Percentiles rank a stretch among this genome's conserved stretches.
These are phyloP conservation scores for Elsinoe batatas DNA, from an alignment of 2,329 filamentous ascomycete species.

Conservation along the genomic window DNA sequence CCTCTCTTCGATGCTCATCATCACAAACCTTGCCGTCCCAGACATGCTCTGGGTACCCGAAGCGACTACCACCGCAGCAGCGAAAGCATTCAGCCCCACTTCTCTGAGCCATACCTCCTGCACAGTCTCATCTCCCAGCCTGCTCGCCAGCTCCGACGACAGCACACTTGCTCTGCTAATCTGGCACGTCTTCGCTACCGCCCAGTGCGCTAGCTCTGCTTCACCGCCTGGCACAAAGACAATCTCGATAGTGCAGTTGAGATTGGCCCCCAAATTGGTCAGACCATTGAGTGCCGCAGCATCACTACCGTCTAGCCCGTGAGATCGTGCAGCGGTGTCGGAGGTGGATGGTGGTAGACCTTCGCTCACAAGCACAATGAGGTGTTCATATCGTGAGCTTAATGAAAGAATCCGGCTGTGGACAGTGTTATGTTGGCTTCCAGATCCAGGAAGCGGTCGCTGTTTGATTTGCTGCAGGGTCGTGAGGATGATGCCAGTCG, in stretches of 20 bases:
- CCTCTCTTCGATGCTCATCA: slow-evolving; percentile 45
- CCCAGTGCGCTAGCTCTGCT: slow-evolving; percentile 26
- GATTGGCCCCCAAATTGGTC: slow-evolving; percentile 34
- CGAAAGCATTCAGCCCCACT: slow-evolving; percentile 60
- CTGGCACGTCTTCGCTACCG: slow-evolving; percentile 35
- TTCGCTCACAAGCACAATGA: slow-evolving; percentile 58
- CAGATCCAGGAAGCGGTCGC: slow-evolving; percentile 55
- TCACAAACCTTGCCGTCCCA: slow-evolving; percentile 47
- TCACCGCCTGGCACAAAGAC: slow-evolving; percentile 36
- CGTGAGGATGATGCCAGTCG: slow-evolving; percentile 59
- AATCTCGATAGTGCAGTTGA: slow-evolving; percentile 31
- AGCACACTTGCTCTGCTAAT: slow-evolving; percentile 18
- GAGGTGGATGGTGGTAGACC: slow-evolving; percentile 14
- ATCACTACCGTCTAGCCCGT: slow-evolving; percentile 24
- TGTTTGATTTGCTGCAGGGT: slow-evolving; percentile 65
- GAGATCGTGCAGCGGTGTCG: not conserved
- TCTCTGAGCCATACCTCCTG: slow-evolving; percentile 60
- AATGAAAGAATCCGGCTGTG: slow-evolving; percentile 46
- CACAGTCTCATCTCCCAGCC: slow-evolving; percentile 45
- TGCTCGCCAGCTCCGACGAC: slow-evolving; percentile 18
- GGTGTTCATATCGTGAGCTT: slow-evolving; percentile 52
- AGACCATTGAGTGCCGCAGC: slow-evolving; percentile 26
- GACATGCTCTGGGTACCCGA: slow-evolving; percentile 24
- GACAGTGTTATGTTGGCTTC: slow-evolving; percentile 32
- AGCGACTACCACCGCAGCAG: slow-evolving; percentile 54